These are phyloP conservation scores for Pyrenula aspistea DNA, from an alignment of 495 filamentous ascomycete genomes.

Conservation along the genomic window DNA sequence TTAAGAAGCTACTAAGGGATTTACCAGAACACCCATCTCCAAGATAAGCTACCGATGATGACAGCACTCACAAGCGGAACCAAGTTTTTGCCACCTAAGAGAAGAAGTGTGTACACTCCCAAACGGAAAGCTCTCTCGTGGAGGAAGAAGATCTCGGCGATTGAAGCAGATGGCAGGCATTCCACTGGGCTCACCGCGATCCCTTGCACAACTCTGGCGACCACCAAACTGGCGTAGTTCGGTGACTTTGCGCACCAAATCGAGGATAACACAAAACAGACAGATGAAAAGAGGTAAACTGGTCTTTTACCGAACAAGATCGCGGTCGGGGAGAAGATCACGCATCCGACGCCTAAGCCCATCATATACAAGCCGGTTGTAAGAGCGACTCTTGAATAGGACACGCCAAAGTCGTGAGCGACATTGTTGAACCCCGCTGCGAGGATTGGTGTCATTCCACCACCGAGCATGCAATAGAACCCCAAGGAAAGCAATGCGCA, in stretches of 20 bases:
- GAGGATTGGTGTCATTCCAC: constrained; percentile 83
- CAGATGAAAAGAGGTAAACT: constrained; percentile 70
- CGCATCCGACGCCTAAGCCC: constrained; percentile 76
- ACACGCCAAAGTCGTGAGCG: constrained; percentile 55
- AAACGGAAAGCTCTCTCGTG: constrained; percentile 91
- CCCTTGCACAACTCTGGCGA: constrained; percentile 79
- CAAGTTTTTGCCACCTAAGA: constrained; percentile 88
- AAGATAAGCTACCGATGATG: constrained; percentile 64
- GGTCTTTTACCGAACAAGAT: constrained; percentile 87
- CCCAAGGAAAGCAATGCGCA: constrained; percentile 71
- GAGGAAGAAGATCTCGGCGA: constrained; percentile 93
- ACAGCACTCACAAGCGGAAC: constrained; percentile 79
- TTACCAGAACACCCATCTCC: constrained; percentile 92
- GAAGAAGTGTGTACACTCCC: constrained; percentile 85
- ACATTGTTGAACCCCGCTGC: constrained; percentile 86
- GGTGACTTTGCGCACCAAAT: constrained; percentile 82
- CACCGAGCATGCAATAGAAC: constrained; percentile 85
- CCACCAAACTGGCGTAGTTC: constrained; percentile 65
- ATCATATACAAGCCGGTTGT: constrained; percentile 95
- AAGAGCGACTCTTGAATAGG: constrained; percentile 64
- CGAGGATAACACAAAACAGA: constrained; percentile 63
- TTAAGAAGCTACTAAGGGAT: constrained; percentile 9
- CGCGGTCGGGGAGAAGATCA: constrained; percentile 79
- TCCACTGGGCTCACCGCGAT: constrained; percentile 86
- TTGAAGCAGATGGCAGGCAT: constrained; percentile 84